Evolutionary conservation across 1,284 basidiomycete species (phyloP).

Genomic region (Naganishia sp.): DNA sequence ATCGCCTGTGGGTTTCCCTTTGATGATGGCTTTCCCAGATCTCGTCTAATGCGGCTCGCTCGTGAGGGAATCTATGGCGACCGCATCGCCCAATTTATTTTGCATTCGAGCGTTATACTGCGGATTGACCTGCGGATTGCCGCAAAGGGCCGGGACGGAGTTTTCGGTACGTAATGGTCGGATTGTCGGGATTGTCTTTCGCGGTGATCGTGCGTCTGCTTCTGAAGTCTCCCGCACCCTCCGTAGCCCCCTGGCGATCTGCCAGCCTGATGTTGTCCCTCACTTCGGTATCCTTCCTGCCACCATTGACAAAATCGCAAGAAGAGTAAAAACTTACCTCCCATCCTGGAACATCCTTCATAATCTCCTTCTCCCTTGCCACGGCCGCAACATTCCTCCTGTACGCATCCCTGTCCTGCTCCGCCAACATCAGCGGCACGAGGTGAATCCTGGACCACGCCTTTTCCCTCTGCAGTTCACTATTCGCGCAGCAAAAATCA

Average conservation of each 20-base stretch:
- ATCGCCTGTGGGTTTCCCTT: too few relatives aligned
- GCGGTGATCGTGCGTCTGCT: conserved; percentile 19
- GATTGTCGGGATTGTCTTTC: not conserved
- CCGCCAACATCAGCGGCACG: conserved; percentile 86
- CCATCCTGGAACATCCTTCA: conserved; percentile 94
- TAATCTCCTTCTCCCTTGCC: conserved; percentile 83
- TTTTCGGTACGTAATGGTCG: too few relatives aligned
- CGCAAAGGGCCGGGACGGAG: too few relatives aligned
- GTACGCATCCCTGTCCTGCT: conserved; percentile 88
- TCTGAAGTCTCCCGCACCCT: conserved; percentile 5
- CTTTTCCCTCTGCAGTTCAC: conserved; percentile 91
- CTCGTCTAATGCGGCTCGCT: too few relatives aligned
- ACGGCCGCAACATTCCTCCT: conserved; percentile 76
- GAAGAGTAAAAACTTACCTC: conserved; percentile 67
- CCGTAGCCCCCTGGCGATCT: not conserved
- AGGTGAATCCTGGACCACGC: conserved; percentile 95
- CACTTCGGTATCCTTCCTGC: conserved; percentile 14
- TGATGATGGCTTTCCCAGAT: too few relatives aligned
- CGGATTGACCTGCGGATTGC: too few relatives aligned
- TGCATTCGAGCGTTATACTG: too few relatives aligned
- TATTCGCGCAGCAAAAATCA: conserved; percentile 50
- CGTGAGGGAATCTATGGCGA: too few relatives aligned
- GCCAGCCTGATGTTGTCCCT: conserved; percentile 6
- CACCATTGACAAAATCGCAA: conserved; percentile 7
- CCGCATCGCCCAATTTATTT: too few relatives aligned